phyloP scores from a whole-genome alignment of 257 asterid species.

The Przewalskia tangutica region DNA sequence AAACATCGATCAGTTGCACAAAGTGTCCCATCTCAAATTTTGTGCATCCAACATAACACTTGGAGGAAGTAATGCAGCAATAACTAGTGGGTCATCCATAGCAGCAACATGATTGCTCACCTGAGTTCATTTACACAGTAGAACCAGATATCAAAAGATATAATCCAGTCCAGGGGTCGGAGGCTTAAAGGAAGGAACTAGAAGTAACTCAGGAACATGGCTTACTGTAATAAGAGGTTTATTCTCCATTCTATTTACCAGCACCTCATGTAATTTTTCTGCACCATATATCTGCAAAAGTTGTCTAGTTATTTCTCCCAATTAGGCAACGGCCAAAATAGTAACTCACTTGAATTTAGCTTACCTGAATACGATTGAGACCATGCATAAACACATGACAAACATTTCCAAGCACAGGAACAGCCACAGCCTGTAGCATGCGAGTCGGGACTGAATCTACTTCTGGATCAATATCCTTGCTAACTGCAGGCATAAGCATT shows the following conservation, averaged over 20 bases:
- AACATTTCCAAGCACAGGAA: slow-evolving; percentile 82
- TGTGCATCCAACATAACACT: slow-evolving; percentile 61
- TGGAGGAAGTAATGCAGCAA: slow-evolving; percentile 75
- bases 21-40: slow-evolving; percentile 80
- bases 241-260: slow-evolving; percentile 48
- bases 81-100: slow-evolving; percentile 78
- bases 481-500: slow-evolving; percentile 30
- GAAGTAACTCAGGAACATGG: slow-evolving; percentile 3
- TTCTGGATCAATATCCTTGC: slow-evolving; percentile 56
- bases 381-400: slow-evolving; percentile 98
- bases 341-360: not conserved
- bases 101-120: slow-evolving; percentile 94
- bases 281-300: slow-evolving; percentile 64
- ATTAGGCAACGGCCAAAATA: not conserved
- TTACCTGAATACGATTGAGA: slow-evolving; percentile 67
- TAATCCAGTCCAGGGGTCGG: not conserved
- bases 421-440: slow-evolving; percentile 75
- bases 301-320: slow-evolving; percentile 2
- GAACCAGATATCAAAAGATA: slow-evolving; percentile 1
- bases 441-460: slow-evolving; percentile 63
- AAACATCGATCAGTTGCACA: slow-evolving; percentile 96
- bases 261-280: slow-evolving; percentile 57
- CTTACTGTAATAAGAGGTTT: slow-evolving; percentile 73
- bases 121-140: slow-evolving; percentile 22
- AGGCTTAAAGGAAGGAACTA: not conserved